Conservation (phyloP, 345 rosid genomes). For the Bruguiera parviflora region DNA sequence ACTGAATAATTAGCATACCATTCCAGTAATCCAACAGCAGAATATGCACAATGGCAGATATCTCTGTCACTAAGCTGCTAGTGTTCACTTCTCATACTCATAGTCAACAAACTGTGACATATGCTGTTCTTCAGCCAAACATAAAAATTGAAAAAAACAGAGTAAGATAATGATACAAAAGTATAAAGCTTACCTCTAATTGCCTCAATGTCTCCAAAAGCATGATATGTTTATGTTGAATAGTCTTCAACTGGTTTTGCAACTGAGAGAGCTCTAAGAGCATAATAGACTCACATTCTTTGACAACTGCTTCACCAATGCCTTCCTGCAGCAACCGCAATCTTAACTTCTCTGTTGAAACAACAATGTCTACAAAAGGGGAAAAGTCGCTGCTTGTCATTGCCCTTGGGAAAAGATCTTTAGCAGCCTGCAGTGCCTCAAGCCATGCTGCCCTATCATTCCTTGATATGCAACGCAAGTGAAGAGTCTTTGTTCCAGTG, state of each 20-base stretch:
- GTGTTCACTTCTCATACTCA: neutral
- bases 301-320: constrained; percentile 52
- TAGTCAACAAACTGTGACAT: neutral
- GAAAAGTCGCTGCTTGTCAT: constrained; percentile 55
- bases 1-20: no score
- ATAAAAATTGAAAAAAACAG: neutral
- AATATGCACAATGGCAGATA: neutral
- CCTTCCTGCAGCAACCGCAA: constrained; percentile 73
- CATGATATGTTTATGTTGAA: constrained; percentile 62
- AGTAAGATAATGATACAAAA: constrained; percentile 1
- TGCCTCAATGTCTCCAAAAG: constrained; percentile 78
- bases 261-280: constrained; percentile 62
- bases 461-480: constrained; percentile 67
- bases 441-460: constrained; percentile 85
- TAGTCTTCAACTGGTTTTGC: constrained; percentile 67
- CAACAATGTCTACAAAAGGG: constrained; percentile 63
- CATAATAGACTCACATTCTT: constrained; percentile 91
- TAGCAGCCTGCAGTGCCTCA: constrained; percentile 75
- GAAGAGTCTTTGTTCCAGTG: constrained; percentile 98
- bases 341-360: constrained; percentile 88
- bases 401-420: constrained; percentile 80
- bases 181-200: constrained; percentile 60
- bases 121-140: neutral
- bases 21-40: neutral
- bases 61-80: neutral